phyloP scores from a whole-genome alignment of 2,329 filamentous ascomycete genomes.

The Colletotrichum tropicale region DNA sequence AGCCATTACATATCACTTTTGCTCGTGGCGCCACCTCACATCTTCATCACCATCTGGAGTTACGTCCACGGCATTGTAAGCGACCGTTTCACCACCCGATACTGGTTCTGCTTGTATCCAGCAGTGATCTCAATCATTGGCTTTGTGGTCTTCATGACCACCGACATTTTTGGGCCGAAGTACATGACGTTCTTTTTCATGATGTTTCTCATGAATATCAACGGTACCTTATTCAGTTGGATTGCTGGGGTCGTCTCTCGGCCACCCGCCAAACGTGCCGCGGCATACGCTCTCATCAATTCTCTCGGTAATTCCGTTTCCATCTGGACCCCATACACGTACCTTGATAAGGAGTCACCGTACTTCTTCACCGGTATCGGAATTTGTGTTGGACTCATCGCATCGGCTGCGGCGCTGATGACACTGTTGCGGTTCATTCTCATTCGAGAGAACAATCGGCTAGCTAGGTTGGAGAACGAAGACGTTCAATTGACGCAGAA shows the following conservation, averaged over 20 bases:
- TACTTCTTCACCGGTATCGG: slow-evolving; percentile 45
- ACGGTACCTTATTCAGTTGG: slow-evolving; percentile 54
- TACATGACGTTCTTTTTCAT: slow-evolving; percentile 62
- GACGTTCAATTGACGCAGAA: slow-evolving; percentile 47
- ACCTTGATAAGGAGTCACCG: slow-evolving; percentile 39
- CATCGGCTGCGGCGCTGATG: slow-evolving; percentile 36
- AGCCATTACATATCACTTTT: neutral
- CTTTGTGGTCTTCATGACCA: slow-evolving; percentile 56
- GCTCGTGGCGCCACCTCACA: slow-evolving; percentile 46
- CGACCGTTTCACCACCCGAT: slow-evolving; percentile 8
- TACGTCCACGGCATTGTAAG: slow-evolving; percentile 45
- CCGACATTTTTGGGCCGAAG: slow-evolving; percentile 51
- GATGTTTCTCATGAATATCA: slow-evolving; percentile 60
- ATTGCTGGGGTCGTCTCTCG: slow-evolving; percentile 54
- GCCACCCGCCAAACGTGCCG: slow-evolving; percentile 58
- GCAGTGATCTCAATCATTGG: neutral
- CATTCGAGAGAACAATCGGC: slow-evolving; percentile 43
- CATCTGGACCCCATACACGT: slow-evolving; percentile 58
- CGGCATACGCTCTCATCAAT: slow-evolving; percentile 60
- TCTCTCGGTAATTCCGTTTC: slow-evolving; percentile 55
- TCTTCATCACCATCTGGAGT: slow-evolving; percentile 51
- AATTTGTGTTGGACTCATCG: slow-evolving; percentile 41
- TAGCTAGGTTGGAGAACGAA: slow-evolving; percentile 54
- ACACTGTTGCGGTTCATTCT: slow-evolving; percentile 41
- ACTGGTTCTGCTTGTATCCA: slow-evolving; percentile 20